Evolutionary conservation across 1,284 basidiomycete species (phyloP), one percentile per base, ranked within the genome.

Genomic region (Afroboletus lepidellus): DNA sequence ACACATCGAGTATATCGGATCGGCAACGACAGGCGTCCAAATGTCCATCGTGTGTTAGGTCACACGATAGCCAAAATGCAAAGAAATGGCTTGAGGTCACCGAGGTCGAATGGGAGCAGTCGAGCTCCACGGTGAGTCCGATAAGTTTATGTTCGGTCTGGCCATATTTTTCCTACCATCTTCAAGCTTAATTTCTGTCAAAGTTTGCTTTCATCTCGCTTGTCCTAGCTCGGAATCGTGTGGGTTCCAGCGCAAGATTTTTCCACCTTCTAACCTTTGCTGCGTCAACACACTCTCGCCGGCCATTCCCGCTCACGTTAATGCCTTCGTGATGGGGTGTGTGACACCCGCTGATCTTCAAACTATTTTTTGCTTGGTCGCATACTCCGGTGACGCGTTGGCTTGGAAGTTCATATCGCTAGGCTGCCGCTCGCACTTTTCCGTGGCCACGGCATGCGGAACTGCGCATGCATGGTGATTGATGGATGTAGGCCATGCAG

Each of bases 71-170:
- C 46, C 54, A 54, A 32, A 72, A 65, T 58, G 76, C 74, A 25
- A 60, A 64, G 48, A 56, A 63, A 45, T 85, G 77, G 79, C 70
- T 80, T 29, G 58, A 62, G 53, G 77, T 75, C 38, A 83, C 80
- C 18, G 77, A 80, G 63, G 72, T 62, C 24, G 67, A 55, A 59
- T 67, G 57, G 65, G 71, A 65, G 46, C 67, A 63, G 18, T 16
- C 41, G 51, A 63, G 51, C 37, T 39, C 59, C 52, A 51, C 56
- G 66, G 69, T 68, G 55, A 67, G 66, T 67, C 8, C 25, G 39
- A 41, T 47, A 29, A 54, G 36, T 36, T 53, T 41, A 33, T 42
- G 48, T 59, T 56, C 56, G 41, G 38, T 48, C 38, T 20, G 25
- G 4, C 8, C 9, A 30, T 30, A 20, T 43, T 34, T 45, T 41